Base-by-base conservation (phyloP, 257 asterid species). In the Capsicum rhomboideum region DNA sequence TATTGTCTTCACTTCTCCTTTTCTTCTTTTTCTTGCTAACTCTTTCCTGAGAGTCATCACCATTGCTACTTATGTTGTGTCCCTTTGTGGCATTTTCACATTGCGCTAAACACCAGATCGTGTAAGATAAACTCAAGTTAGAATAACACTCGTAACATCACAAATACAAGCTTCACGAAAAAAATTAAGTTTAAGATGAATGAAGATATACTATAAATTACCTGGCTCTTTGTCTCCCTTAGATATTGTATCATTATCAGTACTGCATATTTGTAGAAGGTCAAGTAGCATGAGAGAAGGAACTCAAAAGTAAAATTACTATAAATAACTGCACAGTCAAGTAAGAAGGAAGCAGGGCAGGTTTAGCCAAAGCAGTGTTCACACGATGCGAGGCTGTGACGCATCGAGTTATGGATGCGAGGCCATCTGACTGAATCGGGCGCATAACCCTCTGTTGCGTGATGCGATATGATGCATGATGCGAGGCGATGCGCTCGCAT, bases 21-120 rank as follows among this genome's bases (percentile, higher is more conserved):
- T 90, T 93, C 85, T 92, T 91, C 87, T 88, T 90, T 82, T 90
- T 93, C 88, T 89, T 89, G 81, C 83, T 66, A 79, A 34, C 21
- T 42, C 64, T 79, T 66, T 87, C 93, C 82, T 82, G 88, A 53
- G 87, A 50, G 20, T 59, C 82, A 3, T 84, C 71, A 69, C 63
- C 78, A 50, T 85, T 83, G 85, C 69, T 88, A 78, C 49, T 85
- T 44, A 83, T 86, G 67, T 59, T 79, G 37, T 85, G 83, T 72
- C 79, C 91, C 80, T 83, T 34, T 14, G 68, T 56, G 17, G 42
- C 87, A 61, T 79, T 83, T 14, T 55, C 78, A 40, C 49, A 71
- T 40, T 68, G 87, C 34, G 63, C 92, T 89, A 89, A 66, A 84
- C 63, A 61, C 64, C 83, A 74, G 28, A 42, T 17, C 18, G 18